A percentile compares a stretch with the other conserved stretches of the same genome.
Conservation (phyloP, 108 stramenopile genomes). For the Cyclotella sp. region DNA sequence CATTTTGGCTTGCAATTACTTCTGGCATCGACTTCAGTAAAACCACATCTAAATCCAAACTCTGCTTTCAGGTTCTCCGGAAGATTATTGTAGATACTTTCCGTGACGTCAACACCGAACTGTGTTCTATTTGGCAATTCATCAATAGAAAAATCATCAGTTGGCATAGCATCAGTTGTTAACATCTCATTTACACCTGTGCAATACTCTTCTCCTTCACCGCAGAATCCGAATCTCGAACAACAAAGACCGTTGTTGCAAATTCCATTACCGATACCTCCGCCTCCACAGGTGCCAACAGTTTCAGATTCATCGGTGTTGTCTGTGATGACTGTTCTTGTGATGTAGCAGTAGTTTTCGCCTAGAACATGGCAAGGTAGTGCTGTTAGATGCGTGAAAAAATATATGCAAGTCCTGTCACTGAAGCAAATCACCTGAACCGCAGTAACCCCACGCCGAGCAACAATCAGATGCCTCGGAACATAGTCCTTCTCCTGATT, state of each 20-base stretch:
- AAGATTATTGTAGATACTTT: conserved; percentile 1
- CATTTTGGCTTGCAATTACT: conserved; percentile 47
- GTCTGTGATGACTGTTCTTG: conserved; percentile 5
- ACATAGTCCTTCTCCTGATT: conserved; percentile 37
- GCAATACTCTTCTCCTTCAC: conserved; percentile 39
- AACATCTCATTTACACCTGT: conserved; percentile 27
- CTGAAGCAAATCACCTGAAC: conserved; percentile 14
- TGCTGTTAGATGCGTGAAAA: background rate
- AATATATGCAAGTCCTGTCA: background rate
- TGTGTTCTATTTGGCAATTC: background rate
- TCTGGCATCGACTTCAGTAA: conserved; percentile 42
- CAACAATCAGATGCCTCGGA: conserved; percentile 28
- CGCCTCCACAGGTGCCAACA: conserved; percentile 28
- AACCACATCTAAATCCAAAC: conserved; percentile 45
- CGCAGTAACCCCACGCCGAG: conserved; percentile 33
- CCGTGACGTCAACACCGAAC: background rate
- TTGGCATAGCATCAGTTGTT: conserved; percentile 19
- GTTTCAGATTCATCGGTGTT: conserved; percentile 12
- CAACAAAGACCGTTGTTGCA: conserved; percentile 34
- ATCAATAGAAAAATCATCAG: background rate
- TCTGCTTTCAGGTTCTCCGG: conserved; percentile 28
- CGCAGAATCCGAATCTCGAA: conserved; percentile 39
- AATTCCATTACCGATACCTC: conserved; percentile 39
- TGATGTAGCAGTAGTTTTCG: conserved; percentile 40
- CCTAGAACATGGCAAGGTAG: conserved; percentile 12